Evolutionary conservation across 2,329 filamentous ascomycete species (phyloP).

Genomic region (Clarireedia hainanense): DNA sequence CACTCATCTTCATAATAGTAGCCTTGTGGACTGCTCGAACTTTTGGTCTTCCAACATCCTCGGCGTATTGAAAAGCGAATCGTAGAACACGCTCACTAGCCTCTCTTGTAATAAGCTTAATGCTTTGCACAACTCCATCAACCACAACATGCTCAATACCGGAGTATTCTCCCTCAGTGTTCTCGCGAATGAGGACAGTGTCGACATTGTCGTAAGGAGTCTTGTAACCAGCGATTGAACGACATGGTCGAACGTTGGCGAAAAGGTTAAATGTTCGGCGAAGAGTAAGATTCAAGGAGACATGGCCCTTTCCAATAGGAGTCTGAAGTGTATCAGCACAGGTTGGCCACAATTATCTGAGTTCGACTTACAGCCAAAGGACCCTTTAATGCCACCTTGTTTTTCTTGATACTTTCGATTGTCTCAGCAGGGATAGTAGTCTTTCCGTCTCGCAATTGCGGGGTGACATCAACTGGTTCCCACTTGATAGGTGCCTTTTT

Average conservation of each 20-base stretch:
- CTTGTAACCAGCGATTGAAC: slow-evolving; percentile 95
- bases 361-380: slow-evolving; percentile 70
- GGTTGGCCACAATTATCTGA: slow-evolving; percentile 13
- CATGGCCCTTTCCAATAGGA: slow-evolving; percentile 95
- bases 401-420: slow-evolving; percentile 87
- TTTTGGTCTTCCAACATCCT: slow-evolving; percentile 90
- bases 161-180: slow-evolving; percentile 99
- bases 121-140: slow-evolving; percentile 96
- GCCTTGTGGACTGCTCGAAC: slow-evolving; percentile 98
- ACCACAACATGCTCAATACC: slow-evolving; percentile 98
- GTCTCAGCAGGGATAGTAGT: slow-evolving; percentile 89
- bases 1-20: slow-evolving; percentile 99
- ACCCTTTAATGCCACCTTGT: slow-evolving; percentile 97
- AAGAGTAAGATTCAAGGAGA: slow-evolving; percentile 97
- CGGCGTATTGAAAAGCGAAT: slow-evolving; percentile 97
- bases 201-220: slow-evolving; percentile 96
- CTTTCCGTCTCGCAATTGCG: slow-evolving; percentile 87
- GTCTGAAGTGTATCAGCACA: slow-evolving; percentile 46
- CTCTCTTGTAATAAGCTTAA: slow-evolving; percentile 97
- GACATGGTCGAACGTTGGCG: slow-evolving; percentile 96
- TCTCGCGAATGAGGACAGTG: slow-evolving; percentile 96
- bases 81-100: slow-evolving; percentile 92
- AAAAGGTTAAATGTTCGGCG: slow-evolving; percentile 99
- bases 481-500: slow-evolving; percentile 79
- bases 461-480: slow-evolving; percentile 96